These are phyloP conservation scores for Tausonia pullulans DNA, from an alignment of 1,284 basidiomycete genomes.

Conservation along the genomic window DNA sequence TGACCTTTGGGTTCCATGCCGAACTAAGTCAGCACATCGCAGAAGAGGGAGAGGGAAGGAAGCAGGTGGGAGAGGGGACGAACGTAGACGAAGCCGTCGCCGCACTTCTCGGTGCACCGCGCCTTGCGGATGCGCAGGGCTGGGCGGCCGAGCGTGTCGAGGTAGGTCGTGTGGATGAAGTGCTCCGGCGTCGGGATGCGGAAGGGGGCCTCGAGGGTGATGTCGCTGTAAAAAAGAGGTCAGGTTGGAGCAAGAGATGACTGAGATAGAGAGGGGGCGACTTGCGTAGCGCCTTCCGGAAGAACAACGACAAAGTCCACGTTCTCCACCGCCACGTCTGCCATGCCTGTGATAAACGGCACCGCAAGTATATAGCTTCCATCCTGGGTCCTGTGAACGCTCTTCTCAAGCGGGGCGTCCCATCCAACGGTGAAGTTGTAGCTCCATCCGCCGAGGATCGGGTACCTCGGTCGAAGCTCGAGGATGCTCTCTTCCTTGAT, in stretches of 20 bases:
- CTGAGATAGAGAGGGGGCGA: conserved; percentile 17
- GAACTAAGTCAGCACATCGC: conserved; percentile 11
- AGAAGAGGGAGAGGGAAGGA: conserved; percentile 8
- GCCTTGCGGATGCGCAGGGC: conserved; percentile 61
- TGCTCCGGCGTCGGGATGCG: conserved; percentile 45
- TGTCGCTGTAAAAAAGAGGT: conserved; percentile 44
- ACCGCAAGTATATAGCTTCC: conserved; percentile 61
- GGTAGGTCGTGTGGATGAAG: conserved; percentile 68
- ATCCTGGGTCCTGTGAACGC: conserved; percentile 39
- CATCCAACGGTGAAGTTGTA: conserved; percentile 90
- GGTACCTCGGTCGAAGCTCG: conserved; percentile 82
- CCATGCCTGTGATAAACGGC: conserved; percentile 74
- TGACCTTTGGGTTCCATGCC: conserved; percentile 47
- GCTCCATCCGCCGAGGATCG: conserved; percentile 94
- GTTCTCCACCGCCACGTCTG: conserved; percentile 69
- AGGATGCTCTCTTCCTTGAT: conserved; percentile 46
- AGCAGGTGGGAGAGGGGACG: conserved; percentile 28
- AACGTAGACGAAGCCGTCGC: conserved; percentile 55
- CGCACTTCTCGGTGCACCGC: conserved; percentile 66
- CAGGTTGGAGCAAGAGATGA: background rate
- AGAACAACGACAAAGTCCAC: conserved; percentile 69
- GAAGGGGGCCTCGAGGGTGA: conserved; percentile 69
- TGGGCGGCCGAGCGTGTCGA: conserved; percentile 86
- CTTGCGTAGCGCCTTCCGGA: conserved; percentile 88
- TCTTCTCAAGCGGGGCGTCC: conserved; percentile 68